These are phyloP conservation scores for Leishmania aethiopica DNA, from an alignment of 208 protist genomes.

Conservation along the genomic window DNA sequence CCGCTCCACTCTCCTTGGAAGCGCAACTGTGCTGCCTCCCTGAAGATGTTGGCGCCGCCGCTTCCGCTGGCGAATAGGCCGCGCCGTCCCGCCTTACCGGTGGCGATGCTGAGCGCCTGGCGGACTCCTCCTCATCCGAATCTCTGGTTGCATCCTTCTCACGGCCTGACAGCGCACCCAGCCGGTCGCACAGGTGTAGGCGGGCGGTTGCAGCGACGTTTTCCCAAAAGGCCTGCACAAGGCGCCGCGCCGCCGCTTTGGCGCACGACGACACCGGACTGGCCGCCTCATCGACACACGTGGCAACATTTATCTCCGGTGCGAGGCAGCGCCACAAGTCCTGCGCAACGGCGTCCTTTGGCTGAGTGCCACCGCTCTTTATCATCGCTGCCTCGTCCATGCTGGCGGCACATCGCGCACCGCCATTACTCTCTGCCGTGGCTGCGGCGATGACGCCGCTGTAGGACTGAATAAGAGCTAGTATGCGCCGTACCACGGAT, in stretches of 20 bases:
- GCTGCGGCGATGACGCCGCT: background rate
- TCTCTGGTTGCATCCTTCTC: background rate
- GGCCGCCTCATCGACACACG: background rate
- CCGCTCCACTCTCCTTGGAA: background rate
- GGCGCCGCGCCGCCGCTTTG: slow-evolving; percentile 5
- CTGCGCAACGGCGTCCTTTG: background rate
- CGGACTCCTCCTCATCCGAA: slow-evolving; percentile 4
- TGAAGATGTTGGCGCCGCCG: background rate
- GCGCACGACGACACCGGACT: background rate
- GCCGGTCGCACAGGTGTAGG: background rate
- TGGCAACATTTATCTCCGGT: background rate
- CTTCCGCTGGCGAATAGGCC: background rate
- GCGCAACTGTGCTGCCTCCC: background rate
- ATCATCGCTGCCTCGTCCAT: background rate
- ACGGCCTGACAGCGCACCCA: background rate
- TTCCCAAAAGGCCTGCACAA: slow-evolving; percentile 21
- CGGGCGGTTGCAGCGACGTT: slow-evolving; percentile 16
- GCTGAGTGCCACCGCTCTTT: background rate
- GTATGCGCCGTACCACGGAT: slow-evolving; percentile 28
- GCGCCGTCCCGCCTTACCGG: background rate
- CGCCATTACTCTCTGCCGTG: background rate
- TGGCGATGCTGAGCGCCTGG: background rate
- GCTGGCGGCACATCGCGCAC: background rate
- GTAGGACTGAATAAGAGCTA: slow-evolving; percentile 28
- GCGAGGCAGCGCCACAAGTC: slow-evolving; percentile 23